Percentiles rank a stretch among this genome's conserved stretches.
Evolutionary conservation across 345 rosid genomes (phyloP).

Genomic region (Syzygium oleosum): DNA sequence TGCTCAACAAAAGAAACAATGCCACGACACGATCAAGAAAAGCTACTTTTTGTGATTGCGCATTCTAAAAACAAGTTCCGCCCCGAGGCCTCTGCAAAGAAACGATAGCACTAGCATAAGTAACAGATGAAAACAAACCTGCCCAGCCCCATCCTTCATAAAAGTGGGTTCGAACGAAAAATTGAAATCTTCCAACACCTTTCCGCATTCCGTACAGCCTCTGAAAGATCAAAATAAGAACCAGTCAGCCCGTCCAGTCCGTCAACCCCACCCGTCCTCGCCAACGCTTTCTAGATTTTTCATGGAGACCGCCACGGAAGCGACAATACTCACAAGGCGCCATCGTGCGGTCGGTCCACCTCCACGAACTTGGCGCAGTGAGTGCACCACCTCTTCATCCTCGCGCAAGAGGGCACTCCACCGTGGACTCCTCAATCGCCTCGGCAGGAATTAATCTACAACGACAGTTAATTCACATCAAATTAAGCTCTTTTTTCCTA

Average conservation of each 20-base stretch:
- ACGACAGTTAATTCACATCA: background rate
- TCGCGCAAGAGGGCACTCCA: background rate
- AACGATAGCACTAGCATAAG: background rate
- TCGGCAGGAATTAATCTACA: background rate
- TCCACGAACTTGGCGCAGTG: constrained; percentile 12
- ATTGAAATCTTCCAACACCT: constrained; percentile 25
- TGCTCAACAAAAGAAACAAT: background rate
- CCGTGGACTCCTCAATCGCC: background rate
- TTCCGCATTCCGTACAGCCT: constrained; percentile 29
- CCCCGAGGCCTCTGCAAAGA: background rate
- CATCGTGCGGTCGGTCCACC: constrained; percentile 18
- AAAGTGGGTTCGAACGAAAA: constrained; percentile 25
- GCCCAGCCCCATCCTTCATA: constrained; percentile 28
- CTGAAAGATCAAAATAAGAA: background rate
- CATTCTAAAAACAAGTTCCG: background rate
- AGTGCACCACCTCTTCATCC: constrained; percentile 15
- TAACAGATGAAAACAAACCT: constrained; percentile 1
- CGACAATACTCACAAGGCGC: constrained; percentile 10
- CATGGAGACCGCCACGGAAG: background rate
- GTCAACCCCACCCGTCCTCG: background rate
- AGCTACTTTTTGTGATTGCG: background rate
- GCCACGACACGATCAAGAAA: background rate
- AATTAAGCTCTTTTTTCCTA: background rate
- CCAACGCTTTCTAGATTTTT: background rate
- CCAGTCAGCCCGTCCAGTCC: background rate